Conservation (phyloP, 768 basidiomycete species). For the Lactarius deliciosus region DNA sequence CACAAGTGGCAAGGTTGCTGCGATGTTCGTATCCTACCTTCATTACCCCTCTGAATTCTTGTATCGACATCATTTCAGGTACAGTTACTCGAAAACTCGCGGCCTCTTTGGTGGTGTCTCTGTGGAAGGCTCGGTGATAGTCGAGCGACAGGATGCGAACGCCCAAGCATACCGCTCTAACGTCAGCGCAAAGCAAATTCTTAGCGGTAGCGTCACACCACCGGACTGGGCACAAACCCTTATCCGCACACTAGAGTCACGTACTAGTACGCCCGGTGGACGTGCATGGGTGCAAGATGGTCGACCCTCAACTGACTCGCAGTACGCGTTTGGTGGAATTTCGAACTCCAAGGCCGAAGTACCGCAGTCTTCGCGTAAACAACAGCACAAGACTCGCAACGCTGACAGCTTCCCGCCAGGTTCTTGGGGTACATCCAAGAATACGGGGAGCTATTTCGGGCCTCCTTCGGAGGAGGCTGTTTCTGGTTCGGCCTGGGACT, state of each 20-base stretch:
- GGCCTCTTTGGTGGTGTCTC: constrained; percentile 94
- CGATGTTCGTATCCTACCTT: constrained; percentile 58
- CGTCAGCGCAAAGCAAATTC: constrained; percentile 75
- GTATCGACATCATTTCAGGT: constrained; percentile 46
- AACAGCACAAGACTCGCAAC: constrained; percentile 30
- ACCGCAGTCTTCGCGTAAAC: constrained; percentile 23
- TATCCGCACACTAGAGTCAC: constrained; percentile 69
- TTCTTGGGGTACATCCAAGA: constrained; percentile 55
- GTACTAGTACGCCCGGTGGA: constrained; percentile 67
- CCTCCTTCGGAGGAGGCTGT: constrained; percentile 31
- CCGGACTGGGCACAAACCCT: constrained; percentile 81
- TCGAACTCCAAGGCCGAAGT: constrained; percentile 42
- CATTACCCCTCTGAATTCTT: background rate
- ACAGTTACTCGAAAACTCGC: constrained; percentile 88
- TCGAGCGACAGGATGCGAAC: constrained; percentile 94
- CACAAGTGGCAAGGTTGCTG: constrained; percentile 82
- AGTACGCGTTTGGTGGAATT: constrained; percentile 63
- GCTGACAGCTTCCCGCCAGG: constrained; percentile 57
- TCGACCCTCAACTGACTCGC: constrained; percentile 30
- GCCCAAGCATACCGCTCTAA: constrained; percentile 72
- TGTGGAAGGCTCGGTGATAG: constrained; percentile 84
- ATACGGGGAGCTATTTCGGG: constrained; percentile 58
- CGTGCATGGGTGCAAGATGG: constrained; percentile 65
- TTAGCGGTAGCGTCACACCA: constrained; percentile 70
- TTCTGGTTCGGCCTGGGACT: constrained; percentile 29